These are phyloP conservation scores for Withania somnifera DNA, from an alignment of 305 asterid genomes.

Conservation along the genomic window DNA sequence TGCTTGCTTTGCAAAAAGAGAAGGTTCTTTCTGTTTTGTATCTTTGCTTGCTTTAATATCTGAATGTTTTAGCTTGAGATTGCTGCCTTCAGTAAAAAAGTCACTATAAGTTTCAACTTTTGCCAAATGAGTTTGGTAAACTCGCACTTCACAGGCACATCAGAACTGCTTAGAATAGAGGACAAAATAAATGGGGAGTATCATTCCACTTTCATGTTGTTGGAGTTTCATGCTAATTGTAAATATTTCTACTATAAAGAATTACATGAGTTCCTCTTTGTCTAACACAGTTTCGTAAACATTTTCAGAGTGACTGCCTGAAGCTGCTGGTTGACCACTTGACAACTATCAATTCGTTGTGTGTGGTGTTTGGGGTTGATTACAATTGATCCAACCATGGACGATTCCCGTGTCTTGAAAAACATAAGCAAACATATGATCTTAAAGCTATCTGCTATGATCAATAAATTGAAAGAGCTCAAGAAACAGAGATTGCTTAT, in stretches of 20 bases:
- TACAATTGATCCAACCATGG: conserved; percentile 65
- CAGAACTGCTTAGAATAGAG: background rate
- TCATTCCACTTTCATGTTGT: background rate
- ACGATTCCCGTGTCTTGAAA: conserved; percentile 24
- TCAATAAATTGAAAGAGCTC: conserved; percentile 35
- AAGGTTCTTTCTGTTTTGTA: conserved; percentile 28
- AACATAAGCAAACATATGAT: conserved; percentile 46
- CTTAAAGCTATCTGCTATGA: conserved; percentile 37
- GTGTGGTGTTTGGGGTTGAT: conserved; percentile 74
- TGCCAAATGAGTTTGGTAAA: background rate
- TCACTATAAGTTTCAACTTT: background rate
- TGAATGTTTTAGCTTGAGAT: background rate
- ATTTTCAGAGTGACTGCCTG: conserved; percentile 50
- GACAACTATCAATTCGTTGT: conserved; percentile 40
- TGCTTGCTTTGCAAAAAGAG: conserved; percentile 47
- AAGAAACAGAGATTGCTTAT: conserved; percentile 62
- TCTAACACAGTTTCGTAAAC: conserved; percentile 7
- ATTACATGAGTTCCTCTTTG: background rate
- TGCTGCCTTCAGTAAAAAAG: background rate
- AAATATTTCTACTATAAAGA: conserved; percentile 4
- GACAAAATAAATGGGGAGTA: background rate
- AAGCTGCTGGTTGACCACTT: conserved; percentile 47
- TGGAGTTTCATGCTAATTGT: background rate
- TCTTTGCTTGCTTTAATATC: background rate
- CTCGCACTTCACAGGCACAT: background rate